Conservation (phyloP, 1,284 basidiomycete species). For the Wolfiporia cocos region DNA sequence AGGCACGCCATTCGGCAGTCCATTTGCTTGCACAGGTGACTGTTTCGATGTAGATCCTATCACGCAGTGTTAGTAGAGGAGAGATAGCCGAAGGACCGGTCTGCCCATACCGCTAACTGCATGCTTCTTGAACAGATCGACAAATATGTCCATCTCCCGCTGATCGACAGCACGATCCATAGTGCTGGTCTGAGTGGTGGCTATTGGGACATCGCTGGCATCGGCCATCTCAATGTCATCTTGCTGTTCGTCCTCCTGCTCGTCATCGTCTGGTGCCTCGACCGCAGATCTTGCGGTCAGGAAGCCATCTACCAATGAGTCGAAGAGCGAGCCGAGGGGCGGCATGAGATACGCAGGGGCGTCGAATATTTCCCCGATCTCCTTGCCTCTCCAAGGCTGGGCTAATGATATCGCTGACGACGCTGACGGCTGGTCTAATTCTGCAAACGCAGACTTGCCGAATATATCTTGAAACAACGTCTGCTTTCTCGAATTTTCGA, state of each 20-base stretch:
- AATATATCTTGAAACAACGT: constrained; percentile 86
- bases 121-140: constrained; percentile 44
- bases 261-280: constrained; percentile 14
- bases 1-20: constrained; percentile 19
- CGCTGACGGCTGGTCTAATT: constrained; percentile 18
- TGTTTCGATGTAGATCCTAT: neutral
- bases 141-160: constrained; percentile 42
- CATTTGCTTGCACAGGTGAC: constrained; percentile 1
- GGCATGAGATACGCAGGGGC: constrained; percentile 79
- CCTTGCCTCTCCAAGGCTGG: constrained; percentile 33
- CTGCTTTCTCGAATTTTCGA: constrained; percentile 30
- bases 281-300: constrained; percentile 32
- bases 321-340: constrained; percentile 70
- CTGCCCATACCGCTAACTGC: constrained; percentile 35
- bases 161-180: constrained; percentile 34
- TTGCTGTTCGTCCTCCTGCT: constrained; percentile 19
- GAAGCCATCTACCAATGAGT: constrained; percentile 64
- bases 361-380: constrained; percentile 53
- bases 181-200: constrained; percentile 16
- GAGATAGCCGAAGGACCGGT: neutral
- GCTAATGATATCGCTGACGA: constrained; percentile 15
- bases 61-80: neutral
- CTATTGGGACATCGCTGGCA: constrained; percentile 19
- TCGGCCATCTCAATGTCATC: constrained; percentile 33
- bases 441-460: constrained; percentile 56